Conservation (phyloP, 164 flowering plant species). For the Liquidambar formosana region DNA sequence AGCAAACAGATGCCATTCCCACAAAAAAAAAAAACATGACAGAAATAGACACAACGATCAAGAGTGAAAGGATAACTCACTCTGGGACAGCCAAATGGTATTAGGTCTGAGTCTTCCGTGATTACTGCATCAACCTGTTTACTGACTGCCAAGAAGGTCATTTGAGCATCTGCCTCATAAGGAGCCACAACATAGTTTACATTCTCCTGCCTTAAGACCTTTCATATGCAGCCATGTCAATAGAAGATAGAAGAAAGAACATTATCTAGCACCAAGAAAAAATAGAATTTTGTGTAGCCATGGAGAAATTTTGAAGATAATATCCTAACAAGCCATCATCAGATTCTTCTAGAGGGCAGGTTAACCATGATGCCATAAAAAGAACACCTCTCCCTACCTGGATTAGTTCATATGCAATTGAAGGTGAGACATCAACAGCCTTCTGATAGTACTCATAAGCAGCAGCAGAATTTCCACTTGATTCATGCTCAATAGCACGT, state of each 20-base stretch:
- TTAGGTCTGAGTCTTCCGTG: slow-evolving; percentile 95
- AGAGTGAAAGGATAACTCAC: slow-evolving; percentile 41
- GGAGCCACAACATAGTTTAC: slow-evolving; percentile 88
- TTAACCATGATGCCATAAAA: background rate
- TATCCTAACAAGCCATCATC: background rate
- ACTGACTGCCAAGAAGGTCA: slow-evolving; percentile 84
- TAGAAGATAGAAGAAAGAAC: background rate
- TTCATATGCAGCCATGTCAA: slow-evolving; percentile 24
- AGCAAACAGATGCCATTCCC: background rate
- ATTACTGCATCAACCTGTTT: slow-evolving; percentile 85
- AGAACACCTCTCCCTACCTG: slow-evolving; percentile 47
- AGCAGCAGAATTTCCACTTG: slow-evolving; percentile 72
- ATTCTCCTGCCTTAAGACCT: slow-evolving; percentile 84
- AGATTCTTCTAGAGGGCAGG: background rate
- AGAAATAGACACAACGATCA: background rate
- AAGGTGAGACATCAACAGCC: slow-evolving; percentile 93
- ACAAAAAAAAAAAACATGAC: background rate
- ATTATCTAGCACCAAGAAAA: background rate
- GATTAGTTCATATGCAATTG: slow-evolving; percentile 78
- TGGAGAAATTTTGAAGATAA: too few species aligned
- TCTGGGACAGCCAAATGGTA: slow-evolving; percentile 95
- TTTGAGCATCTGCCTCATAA: slow-evolving; percentile 99
- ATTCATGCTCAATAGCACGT: slow-evolving; percentile 89
- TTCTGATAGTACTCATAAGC: slow-evolving; percentile 96
- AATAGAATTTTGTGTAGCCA: background rate